Evolutionary conservation across 163 green algal species (phyloP).

Genomic region (Chlorella variabilis): DNA sequence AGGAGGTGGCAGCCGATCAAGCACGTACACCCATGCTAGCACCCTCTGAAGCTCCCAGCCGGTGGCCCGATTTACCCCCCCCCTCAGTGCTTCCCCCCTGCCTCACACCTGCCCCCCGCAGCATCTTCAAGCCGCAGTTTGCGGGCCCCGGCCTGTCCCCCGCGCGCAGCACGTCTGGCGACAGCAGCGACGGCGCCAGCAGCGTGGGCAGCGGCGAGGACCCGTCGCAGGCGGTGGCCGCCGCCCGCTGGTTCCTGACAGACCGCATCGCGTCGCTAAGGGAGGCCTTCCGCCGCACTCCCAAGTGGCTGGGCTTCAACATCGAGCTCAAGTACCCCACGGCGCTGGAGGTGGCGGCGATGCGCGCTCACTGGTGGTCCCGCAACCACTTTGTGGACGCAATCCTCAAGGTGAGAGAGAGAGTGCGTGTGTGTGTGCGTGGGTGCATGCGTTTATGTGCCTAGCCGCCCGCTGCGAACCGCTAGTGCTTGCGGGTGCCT

Average conservation of each 20-base stretch:
- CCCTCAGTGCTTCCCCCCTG: too few relatives aligned
- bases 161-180: neutral
- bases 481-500: too few relatives aligned
- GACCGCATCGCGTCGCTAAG: conserved; percentile 49
- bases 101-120: conserved; percentile 10
- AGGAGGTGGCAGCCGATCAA: too few relatives aligned
- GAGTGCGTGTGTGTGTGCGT: neutral
- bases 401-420: conserved; percentile 37
- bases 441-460: too few relatives aligned
- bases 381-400: conserved; percentile 62
- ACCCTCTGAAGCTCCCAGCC: too few relatives aligned
- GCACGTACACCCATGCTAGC: too few relatives aligned
- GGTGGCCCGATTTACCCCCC: too few relatives aligned
- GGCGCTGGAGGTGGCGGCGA: conserved; percentile 38
- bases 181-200: neutral
- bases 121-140: conserved; percentile 38
- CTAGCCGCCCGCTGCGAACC: too few relatives aligned
- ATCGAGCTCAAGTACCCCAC: conserved; percentile 68
- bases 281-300: conserved; percentile 54
- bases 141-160: neutral
- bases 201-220: neutral
- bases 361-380: conserved; percentile 16
- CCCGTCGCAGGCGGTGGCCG: neutral
- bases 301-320: conserved; percentile 63
- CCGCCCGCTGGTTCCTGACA: conserved; percentile 26